Evolutionary conservation across 805 yeast species (phyloP).

Genomic region (Sporopachydermia quercuum): DNA sequence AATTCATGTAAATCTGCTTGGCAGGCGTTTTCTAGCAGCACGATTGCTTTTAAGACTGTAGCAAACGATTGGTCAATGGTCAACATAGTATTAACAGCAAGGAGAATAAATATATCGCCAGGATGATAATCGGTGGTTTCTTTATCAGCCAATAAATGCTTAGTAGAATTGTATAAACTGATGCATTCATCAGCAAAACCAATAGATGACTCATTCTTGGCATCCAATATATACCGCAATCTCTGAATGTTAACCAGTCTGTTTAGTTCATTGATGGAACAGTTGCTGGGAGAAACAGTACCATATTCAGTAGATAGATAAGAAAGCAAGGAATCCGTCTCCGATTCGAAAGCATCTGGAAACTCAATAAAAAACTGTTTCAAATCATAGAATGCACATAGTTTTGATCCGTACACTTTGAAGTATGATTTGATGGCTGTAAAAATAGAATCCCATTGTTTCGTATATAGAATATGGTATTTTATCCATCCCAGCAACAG

Average conservation of each 20-base stretch:
- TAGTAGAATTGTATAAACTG: conserved; percentile 25
- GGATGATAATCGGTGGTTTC: conserved; percentile 54
- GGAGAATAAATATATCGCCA: conserved; percentile 50
- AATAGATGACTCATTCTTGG: conserved; percentile 4
- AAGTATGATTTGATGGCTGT: conserved; percentile 25
- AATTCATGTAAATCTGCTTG: conserved; percentile 55
- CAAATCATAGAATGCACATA: conserved; percentile 54
- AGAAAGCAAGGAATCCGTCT: not conserved
- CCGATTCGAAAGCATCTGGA: conserved; percentile 14
- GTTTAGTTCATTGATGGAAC: conserved; percentile 8
- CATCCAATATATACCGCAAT: conserved; percentile 25
- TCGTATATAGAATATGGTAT: not conserved
- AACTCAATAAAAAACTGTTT: conserved; percentile 17
- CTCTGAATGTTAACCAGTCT: conserved; percentile 32
- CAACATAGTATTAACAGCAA: conserved; percentile 30
- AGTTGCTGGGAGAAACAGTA: not conserved
- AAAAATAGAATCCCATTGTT: not conserved
- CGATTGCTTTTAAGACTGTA: conserved; percentile 26
- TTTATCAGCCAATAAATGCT: conserved; percentile 23
- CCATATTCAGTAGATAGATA: not conserved
- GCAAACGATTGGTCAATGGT: conserved; percentile 10
- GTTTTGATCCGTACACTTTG: conserved; percentile 32
- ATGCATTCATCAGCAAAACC: conserved; percentile 20
- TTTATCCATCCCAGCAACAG: conserved; percentile 15
- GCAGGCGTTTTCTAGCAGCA: conserved; percentile 43